Evolutionary conservation across 176 grass and related monocot species (phyloP).

Genomic region (Juncus inflexus): DNA sequence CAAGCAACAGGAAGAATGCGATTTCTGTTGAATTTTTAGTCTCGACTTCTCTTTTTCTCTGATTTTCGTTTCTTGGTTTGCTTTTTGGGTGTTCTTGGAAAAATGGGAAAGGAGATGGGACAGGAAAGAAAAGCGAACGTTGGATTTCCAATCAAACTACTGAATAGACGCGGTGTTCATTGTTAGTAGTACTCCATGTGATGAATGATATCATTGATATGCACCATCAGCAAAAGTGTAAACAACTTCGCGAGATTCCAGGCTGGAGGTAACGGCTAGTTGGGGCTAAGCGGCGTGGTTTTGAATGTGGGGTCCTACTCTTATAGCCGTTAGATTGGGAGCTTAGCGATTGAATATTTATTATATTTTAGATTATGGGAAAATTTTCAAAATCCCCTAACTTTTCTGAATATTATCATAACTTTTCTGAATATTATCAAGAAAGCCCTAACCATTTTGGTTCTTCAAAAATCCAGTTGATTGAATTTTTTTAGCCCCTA

Average conservation of each 20-base stretch:
- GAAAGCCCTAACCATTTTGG: too few species aligned
- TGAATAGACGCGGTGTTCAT: neutral
- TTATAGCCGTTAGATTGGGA: conserved; percentile 17
- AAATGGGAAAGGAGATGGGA: conserved; percentile 22
- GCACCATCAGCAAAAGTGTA: neutral
- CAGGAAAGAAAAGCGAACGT: conserved; percentile 42
- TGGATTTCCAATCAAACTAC: neutral
- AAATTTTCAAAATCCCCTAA: too few species aligned
- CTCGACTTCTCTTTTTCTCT: conserved; percentile 12
- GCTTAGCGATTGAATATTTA: too few species aligned
- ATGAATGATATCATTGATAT: too few species aligned
- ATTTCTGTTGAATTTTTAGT: neutral
- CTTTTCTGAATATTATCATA: too few species aligned
- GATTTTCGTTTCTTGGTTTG: neutral
- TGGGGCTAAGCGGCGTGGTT: conserved; percentile 16
- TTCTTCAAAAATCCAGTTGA: too few species aligned
- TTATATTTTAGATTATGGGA: too few species aligned
- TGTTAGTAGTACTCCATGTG: neutral
- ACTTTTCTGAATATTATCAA: too few species aligned
- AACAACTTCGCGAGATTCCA: neutral
- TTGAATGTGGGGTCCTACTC: conserved; percentile 24
- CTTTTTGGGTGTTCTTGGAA: conserved; percentile 22
- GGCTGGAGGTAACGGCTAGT: conserved; percentile 66
- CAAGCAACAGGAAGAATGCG: neutral
- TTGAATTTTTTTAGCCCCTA: too few species aligned